A percentile compares a stretch with the other conserved stretches of the same genome.
These are phyloP conservation scores for Boletus coccyginus DNA, from an alignment of 768 basidiomycete species.

Conservation along the genomic window DNA sequence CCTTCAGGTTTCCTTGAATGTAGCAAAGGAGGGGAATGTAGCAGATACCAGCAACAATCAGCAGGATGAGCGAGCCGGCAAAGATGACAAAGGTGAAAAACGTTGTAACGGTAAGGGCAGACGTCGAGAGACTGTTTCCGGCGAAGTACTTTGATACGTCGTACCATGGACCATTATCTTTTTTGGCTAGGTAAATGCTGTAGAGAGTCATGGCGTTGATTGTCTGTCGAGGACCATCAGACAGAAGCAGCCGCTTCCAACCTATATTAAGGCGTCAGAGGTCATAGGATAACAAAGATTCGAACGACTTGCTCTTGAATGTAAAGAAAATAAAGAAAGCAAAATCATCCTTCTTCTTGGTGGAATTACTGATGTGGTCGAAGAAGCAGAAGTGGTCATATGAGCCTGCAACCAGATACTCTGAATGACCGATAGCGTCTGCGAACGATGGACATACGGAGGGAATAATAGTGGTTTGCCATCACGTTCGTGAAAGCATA, in stretches of 20 bases:
- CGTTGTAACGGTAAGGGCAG: slow-evolving; percentile 82
- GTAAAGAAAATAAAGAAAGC: slow-evolving; percentile 99
- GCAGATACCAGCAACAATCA: slow-evolving; percentile 80
- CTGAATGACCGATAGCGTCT: neutral
- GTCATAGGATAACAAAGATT: neutral
- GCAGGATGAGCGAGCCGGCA: slow-evolving; percentile 73
- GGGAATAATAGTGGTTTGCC: slow-evolving; percentile 95
- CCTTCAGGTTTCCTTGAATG: slow-evolving; percentile 97
- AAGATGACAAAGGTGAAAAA: slow-evolving; percentile 90
- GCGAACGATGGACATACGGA: slow-evolving; percentile 55
- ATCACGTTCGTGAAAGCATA: slow-evolving; percentile 98
- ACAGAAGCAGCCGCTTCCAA: slow-evolving; percentile 86
- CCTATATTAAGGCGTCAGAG: slow-evolving; percentile 37
- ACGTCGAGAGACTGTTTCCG: slow-evolving; percentile 72
- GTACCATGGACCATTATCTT: slow-evolving; percentile 54
- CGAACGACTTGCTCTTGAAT: slow-evolving; percentile 79
- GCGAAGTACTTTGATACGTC: slow-evolving; percentile 77
- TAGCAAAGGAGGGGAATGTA: slow-evolving; percentile 95
- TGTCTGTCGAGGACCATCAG: slow-evolving; percentile 94
- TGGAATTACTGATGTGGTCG: slow-evolving; percentile 92
- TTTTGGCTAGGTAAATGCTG: slow-evolving; percentile 73
- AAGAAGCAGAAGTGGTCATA: slow-evolving; percentile 99
- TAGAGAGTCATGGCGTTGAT: slow-evolving; percentile 98
- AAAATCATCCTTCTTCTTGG: slow-evolving; percentile 95
- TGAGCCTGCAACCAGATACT: slow-evolving; percentile 52